Percentiles rank a stretch among this genome's conserved stretches.
Conservation (phyloP, 2,329 filamentous ascomycete species). For the Zasmidium angulare region DNA sequence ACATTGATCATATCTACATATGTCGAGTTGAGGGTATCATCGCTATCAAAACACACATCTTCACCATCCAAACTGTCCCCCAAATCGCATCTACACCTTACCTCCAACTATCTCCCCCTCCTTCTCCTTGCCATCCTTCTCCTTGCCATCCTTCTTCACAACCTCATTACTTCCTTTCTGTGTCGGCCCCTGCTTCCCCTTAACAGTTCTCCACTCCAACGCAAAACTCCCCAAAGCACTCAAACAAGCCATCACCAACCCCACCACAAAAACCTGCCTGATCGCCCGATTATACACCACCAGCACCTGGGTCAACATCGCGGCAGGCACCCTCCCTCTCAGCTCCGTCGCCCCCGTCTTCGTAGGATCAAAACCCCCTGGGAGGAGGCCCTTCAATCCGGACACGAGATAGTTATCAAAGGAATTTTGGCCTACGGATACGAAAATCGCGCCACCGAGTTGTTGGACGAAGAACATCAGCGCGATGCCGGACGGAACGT, state of each 20-base stretch:
- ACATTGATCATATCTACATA: neutral
- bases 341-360: conserved; percentile 26
- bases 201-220: conserved; percentile 31
- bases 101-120: neutral
- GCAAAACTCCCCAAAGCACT: conserved; percentile 23
- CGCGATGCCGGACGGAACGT: conserved; percentile 41
- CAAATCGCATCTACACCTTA: conserved; percentile 8
- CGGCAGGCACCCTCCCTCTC: conserved; percentile 16
- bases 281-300: conserved; percentile 28
- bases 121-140: neutral
- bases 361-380: conserved; percentile 17
- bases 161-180: conserved; percentile 12
- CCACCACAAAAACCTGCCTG: conserved; percentile 22
- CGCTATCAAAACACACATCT: neutral
- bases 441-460: conserved; percentile 43
- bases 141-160: neutral
- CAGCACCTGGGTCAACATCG: conserved; percentile 16
- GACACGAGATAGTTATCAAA: conserved; percentile 18
- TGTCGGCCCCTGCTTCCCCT: conserved; percentile 24
- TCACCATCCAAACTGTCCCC: neutral
- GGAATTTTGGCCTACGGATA: conserved; percentile 42
- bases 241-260: conserved; percentile 20
- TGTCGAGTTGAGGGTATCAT: conserved; percentile 1
- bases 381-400: conserved; percentile 10
- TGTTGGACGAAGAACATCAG: conserved; percentile 45